Evolutionary conservation across 73 alveolate genomes (phyloP).

Genomic region (Symbiodinium natans): DNA sequence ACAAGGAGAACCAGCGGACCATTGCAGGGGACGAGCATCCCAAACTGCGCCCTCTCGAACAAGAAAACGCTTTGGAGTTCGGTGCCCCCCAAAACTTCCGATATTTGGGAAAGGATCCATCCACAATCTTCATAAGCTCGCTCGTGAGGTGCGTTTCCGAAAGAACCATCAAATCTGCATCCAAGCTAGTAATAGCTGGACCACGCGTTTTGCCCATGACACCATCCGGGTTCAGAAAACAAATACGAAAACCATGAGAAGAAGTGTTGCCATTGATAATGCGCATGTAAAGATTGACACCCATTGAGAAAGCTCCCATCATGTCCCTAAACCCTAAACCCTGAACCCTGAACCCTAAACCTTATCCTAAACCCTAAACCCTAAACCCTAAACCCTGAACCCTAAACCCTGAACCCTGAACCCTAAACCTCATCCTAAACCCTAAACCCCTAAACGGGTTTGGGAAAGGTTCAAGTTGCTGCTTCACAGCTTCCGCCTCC

Average conservation of each 20-base stretch:
- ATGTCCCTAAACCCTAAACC: too few relatives aligned
- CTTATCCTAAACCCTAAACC: too few relatives aligned
- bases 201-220: neutral
- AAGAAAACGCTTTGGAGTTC: neutral
- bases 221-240: constrained; percentile 8
- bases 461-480: too few relatives aligned
- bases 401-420: too few relatives aligned
- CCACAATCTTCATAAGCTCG: neutral
- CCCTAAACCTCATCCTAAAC: too few relatives aligned
- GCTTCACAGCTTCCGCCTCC: too few relatives aligned
- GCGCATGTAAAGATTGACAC: neutral
- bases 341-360: too few relatives aligned
- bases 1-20: neutral
- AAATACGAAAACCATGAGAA: neutral
- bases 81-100: neutral
- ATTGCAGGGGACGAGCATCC: neutral
- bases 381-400: too few relatives aligned
- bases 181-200: neutral
- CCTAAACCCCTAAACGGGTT: too few relatives aligned
- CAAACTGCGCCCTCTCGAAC: neutral
- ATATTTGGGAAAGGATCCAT: neutral
- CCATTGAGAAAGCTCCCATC: neutral
- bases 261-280: neutral
- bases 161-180: neutral
- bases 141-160: neutral